phyloP scores from a whole-genome alignment of 2,329 filamentous ascomycete genomes.

The Rachicladosporium sp. region DNA sequence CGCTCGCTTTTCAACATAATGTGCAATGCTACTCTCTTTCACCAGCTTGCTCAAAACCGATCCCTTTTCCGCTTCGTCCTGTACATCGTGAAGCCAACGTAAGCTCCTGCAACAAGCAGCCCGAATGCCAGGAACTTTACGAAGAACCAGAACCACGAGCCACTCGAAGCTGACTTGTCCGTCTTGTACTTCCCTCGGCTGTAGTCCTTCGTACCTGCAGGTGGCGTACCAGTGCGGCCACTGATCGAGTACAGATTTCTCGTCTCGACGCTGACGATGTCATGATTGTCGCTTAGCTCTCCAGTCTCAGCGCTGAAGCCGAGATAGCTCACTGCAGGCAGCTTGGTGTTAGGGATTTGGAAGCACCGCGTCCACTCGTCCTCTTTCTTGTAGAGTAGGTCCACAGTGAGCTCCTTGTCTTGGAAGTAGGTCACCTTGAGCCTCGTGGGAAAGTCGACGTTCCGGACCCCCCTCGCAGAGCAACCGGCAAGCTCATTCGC shows the following conservation, averaged over 20 bases:
- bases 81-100: slow-evolving; percentile 78
- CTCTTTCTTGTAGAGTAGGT: slow-evolving; percentile 87
- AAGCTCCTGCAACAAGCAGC: slow-evolving; percentile 56
- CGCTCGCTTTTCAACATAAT: slow-evolving; percentile 1
- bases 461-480: slow-evolving; percentile 82
- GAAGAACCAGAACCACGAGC: slow-evolving; percentile 59
- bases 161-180: slow-evolving; percentile 45
- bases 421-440: slow-evolving; percentile 89
- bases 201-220: slow-evolving; percentile 26
- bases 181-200: slow-evolving; percentile 33
- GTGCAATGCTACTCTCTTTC: background rate
- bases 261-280: slow-evolving; percentile 76
- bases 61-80: slow-evolving; percentile 41
- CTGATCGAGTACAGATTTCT: slow-evolving; percentile 74
- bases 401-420: slow-evolving; percentile 80
- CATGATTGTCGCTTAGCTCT: slow-evolving; percentile 93
- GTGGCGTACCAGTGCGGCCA: slow-evolving; percentile 17
- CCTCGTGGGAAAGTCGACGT: slow-evolving; percentile 65
- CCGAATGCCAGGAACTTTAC: slow-evolving; percentile 74
- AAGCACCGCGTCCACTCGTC: slow-evolving; percentile 87
- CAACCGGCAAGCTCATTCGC: slow-evolving; percentile 85
- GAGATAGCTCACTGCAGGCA: slow-evolving; percentile 59
- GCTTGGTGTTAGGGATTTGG: slow-evolving; percentile 52
- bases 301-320: slow-evolving; percentile 76
- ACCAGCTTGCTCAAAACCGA: slow-evolving; percentile 28